Percentiles rank a stretch among this genome's conserved stretches.
phyloP scores from a whole-genome alignment of 305 asterid genomes.

The Fraxinus platypoda region DNA sequence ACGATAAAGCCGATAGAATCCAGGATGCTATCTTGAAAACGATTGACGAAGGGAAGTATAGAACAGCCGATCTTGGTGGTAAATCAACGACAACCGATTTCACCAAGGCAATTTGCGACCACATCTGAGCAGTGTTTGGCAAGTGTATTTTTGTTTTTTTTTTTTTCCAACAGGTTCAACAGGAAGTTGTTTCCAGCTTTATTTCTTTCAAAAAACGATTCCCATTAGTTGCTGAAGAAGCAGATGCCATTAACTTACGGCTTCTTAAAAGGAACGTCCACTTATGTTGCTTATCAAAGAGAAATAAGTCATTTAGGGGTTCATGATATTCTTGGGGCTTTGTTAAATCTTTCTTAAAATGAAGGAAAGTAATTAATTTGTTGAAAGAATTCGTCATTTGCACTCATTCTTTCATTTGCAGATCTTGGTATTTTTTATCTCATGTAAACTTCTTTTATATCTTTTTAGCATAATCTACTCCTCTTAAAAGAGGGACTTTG shows the following conservation, averaged over 20 bases:
- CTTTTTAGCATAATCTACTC: no score
- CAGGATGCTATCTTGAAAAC: conserved; percentile 83
- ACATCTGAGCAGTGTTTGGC: conserved; percentile 41
- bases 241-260: background rate
- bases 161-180: conserved; percentile 29
- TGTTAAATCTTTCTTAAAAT: background rate
- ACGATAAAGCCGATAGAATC: conserved; percentile 80
- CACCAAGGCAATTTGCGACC: conserved; percentile 90
- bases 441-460: no score
- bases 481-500: no score
- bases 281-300: background rate
- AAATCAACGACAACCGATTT: conserved; percentile 73
- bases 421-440: no score
- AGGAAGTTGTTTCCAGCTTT: conserved; percentile 25
- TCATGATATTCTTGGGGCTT: background rate
- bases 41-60: conserved; percentile 87
- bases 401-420: background rate
- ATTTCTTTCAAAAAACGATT: conserved; percentile 19
- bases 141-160: conserved; percentile 33
- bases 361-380: background rate
- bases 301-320: background rate
- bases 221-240: background rate
- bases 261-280: background rate
- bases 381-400: background rate
- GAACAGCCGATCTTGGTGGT: conserved; percentile 97